Base-by-base conservation (phyloP, 176 grass and related monocot genomes). In the Rhynchospora tenuis region DNA sequence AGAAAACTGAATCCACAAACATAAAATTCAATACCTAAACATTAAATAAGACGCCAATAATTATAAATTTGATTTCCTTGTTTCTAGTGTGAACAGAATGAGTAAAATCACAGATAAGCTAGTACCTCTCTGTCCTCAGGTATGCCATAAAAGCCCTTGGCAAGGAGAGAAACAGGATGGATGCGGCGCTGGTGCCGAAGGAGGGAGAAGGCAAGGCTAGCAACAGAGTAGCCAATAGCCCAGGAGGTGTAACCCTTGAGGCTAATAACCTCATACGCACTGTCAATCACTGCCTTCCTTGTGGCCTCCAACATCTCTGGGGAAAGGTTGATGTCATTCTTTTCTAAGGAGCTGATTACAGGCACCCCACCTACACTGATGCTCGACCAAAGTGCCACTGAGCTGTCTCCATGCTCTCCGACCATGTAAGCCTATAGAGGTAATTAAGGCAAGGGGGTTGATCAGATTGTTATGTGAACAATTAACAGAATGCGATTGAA, bases 151-250 rank as follows among this genome's bases (percentile, higher is more conserved):
- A 97, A 97, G 0, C 94, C 94, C 0, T 43, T 19, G 38, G 94
- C 91, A 0, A 97, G 91, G 2, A 97, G 87, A 0, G 94, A 97
- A 7, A 97, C 89, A 2, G 94, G 91, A 85, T 97, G 94, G 78
- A 97, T 91, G 27, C 89, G 91, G 0, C 83, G 91, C 76, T 97
- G 94, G 72, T 97, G 85, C 14, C 94, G 94, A 19, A 97, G 91
- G 9, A 97, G 81, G 17, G 94, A 90, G 4, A 86, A 44, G 0
- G 67, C 89, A 5, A 97, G 87, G 81, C 58, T 93, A 24, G 94
- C 94, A 0, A 91, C 94, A 0, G 94, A 97, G 81, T 97, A 97
- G 4, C 94, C 94, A 64, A 97, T 97, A 68, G 94, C 94, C 94
- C 91, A 97, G 11, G 94, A 97, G 33, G 94, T 97, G 86, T 97